Percentiles rank a stretch among this genome's conserved stretches.
phyloP scores from a whole-genome alignment of 1,284 basidiomycete species.

The Ganoderma multipileum region DNA sequence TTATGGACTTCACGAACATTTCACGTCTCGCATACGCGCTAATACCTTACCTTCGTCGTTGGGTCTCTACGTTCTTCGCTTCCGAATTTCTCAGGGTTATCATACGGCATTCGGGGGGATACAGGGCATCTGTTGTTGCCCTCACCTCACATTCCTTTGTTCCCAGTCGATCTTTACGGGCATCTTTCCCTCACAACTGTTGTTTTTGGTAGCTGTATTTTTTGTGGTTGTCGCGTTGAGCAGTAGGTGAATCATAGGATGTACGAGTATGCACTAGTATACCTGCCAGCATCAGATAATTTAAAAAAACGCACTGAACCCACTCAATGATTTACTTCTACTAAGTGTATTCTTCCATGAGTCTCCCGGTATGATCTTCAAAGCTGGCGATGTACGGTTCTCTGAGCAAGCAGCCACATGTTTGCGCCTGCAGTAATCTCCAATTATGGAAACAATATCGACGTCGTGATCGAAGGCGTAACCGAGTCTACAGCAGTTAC shows the following conservation, averaged over 20 bases:
- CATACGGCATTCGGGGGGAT: neutral
- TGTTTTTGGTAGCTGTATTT: neutral
- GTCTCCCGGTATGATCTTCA: neutral
- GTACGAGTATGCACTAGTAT: neutral
- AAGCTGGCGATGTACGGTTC: neutral
- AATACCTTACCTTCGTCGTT: neutral
- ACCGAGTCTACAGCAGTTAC: neutral
- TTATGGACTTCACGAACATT: conserved; percentile 3
- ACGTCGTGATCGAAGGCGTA: neutral
- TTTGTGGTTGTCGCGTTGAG: neutral
- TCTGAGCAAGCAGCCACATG: neutral
- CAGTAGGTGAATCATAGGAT: neutral
- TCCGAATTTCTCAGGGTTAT: neutral
- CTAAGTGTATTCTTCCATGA: neutral
- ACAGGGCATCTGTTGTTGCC: neutral
- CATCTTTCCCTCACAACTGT: neutral
- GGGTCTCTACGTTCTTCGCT: neutral
- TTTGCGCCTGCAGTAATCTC: neutral
- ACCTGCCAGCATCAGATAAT: neutral
- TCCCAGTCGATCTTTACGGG: conserved; percentile 6
- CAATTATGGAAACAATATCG: neutral
- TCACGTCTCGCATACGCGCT: neutral
- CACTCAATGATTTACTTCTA: neutral
- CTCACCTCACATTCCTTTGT: neutral
- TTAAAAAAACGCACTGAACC: neutral